A percentile compares a stretch with the other conserved stretches of the same genome.
Evolutionary conservation across 106 monocot genomes (phyloP).

Genomic region (Allium fistulosum): DNA sequence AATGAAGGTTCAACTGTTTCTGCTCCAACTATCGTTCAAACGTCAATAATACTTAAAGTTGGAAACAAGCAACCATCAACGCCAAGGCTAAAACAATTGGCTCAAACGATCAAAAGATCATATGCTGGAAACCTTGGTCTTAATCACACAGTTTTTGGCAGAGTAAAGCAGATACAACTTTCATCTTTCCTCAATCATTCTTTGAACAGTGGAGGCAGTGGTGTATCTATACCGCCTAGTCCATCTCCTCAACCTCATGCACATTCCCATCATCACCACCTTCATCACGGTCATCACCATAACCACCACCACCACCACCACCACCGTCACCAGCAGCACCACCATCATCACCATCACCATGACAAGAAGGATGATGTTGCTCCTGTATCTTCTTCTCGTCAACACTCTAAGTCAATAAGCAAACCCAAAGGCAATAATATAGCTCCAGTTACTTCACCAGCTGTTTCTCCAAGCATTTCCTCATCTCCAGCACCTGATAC

Average conservation of each 20-base stretch:
- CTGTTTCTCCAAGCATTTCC: slow-evolving; percentile 11
- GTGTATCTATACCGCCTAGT: slow-evolving; percentile 33
- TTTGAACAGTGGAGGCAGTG: slow-evolving; percentile 31
- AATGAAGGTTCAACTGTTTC: slow-evolving; percentile 60
- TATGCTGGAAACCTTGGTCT: slow-evolving; percentile 81
- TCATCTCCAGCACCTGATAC: neutral
- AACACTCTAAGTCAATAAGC: slow-evolving; percentile 11
- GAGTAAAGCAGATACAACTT: slow-evolving; percentile 87
- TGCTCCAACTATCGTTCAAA: slow-evolving; percentile 76
- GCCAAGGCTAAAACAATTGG: slow-evolving; percentile 77
- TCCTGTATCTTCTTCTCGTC: slow-evolving; percentile 41
- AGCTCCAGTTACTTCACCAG: slow-evolving; percentile 28
- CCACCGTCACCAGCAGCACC: slow-evolving; percentile 24
- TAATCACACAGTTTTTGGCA: slow-evolving; percentile 90
- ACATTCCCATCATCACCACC: neutral
- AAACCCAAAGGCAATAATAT: slow-evolving; percentile 15
- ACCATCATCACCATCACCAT: slow-evolving; percentile 46
- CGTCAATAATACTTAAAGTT: slow-evolving; percentile 62
- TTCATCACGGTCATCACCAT: slow-evolving; percentile 43
- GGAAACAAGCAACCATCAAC: slow-evolving; percentile 59
- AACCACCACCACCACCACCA: slow-evolving; percentile 53
- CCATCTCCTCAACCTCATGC: slow-evolving; percentile 49
- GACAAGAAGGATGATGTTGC: slow-evolving; percentile 14
- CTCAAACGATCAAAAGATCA: slow-evolving; percentile 59
- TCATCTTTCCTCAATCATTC: slow-evolving; percentile 84